These are phyloP conservation scores for Microstegium vimineum DNA, from an alignment of 176 grass and related monocot species.

Conservation along the genomic window DNA sequence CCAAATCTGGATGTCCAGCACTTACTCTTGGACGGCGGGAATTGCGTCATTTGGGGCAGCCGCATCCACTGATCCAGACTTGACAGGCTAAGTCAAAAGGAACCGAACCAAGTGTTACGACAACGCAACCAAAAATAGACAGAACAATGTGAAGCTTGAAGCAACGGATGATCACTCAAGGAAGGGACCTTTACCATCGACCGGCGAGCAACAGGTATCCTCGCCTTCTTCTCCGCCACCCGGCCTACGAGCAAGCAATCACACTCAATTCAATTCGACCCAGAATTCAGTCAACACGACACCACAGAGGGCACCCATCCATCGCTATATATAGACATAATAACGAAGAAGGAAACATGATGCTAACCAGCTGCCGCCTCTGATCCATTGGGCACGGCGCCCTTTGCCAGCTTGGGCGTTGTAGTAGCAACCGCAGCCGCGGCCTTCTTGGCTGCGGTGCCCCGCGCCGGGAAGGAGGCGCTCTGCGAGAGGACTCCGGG, in stretches of 20 bases:
- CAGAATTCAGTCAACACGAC: background rate
- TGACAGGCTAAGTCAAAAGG: conserved; percentile 41
- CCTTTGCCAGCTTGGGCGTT: conserved; percentile 43
- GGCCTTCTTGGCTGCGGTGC: conserved; percentile 23
- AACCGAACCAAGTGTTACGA: conserved; percentile 14
- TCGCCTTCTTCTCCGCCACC: conserved; percentile 33
- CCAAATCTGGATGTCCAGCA: conserved; percentile 21
- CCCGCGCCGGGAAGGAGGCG: conserved; percentile 54
- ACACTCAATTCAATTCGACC: background rate
- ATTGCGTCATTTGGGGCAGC: conserved; percentile 34
- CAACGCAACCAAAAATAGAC: conserved; percentile 29
- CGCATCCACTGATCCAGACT: conserved; percentile 55
- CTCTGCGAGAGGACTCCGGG: conserved; percentile 54
- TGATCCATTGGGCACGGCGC: conserved; percentile 36
- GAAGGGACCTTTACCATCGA: conserved; percentile 44
- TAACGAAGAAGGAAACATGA: background rate
- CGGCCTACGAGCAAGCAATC: background rate
- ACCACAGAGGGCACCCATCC: background rate
- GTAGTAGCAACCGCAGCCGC: background rate
- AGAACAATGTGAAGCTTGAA: background rate
- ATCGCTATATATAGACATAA: no score
- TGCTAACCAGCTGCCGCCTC: conserved; percentile 22
- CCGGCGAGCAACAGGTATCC: conserved; percentile 9
- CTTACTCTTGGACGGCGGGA: conserved; percentile 58
- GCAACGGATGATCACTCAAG: background rate